Percentiles rank a stretch among this genome's conserved stretches.
Evolutionary conservation across 768 basidiomycete genomes (phyloP).

Genomic region (Trametes coccinea): DNA sequence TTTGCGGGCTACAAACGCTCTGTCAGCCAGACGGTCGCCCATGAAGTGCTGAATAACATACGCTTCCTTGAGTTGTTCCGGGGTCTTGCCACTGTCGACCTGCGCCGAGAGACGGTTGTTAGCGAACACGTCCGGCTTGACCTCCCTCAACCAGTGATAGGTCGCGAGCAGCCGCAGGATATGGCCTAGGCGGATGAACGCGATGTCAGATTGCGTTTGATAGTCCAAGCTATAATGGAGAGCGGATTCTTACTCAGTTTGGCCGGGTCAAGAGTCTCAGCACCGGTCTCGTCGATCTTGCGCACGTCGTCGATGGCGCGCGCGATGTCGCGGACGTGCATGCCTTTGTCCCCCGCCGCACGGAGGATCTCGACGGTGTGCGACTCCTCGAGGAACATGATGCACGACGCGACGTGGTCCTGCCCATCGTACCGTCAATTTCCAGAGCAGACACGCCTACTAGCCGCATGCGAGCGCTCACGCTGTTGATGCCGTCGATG

Average conservation of each 20-base stretch:
- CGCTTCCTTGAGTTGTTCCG: conserved; percentile 36
- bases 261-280: conserved; percentile 26
- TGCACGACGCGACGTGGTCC: conserved; percentile 7
- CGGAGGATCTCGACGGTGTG: conserved; percentile 13
- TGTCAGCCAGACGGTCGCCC: background rate
- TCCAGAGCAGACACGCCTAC: background rate
- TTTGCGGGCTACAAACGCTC: conserved; percentile 45
- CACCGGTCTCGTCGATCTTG: background rate
- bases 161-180: conserved; percentile 73
- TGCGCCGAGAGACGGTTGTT: conserved; percentile 67
- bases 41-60: background rate
- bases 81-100: conserved; percentile 64
- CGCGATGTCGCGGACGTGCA: conserved; percentile 6
- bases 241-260: conserved; percentile 47
- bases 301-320: conserved; percentile 7
- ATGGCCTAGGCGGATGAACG: conserved; percentile 49
- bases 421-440: background rate
- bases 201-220: too few relatives aligned
- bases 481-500: conserved; percentile 46
- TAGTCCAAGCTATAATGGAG: too few relatives aligned
- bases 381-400: conserved; percentile 7
- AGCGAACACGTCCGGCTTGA: conserved; percentile 68
- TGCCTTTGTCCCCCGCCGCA: conserved; percentile 1
- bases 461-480: conserved; percentile 52
- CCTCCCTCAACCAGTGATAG: conserved; percentile 70